These are phyloP conservation scores for Hyphodiscus sp. DNA, from an alignment of 2,329 filamentous ascomycete species.

Conservation along the genomic window DNA sequence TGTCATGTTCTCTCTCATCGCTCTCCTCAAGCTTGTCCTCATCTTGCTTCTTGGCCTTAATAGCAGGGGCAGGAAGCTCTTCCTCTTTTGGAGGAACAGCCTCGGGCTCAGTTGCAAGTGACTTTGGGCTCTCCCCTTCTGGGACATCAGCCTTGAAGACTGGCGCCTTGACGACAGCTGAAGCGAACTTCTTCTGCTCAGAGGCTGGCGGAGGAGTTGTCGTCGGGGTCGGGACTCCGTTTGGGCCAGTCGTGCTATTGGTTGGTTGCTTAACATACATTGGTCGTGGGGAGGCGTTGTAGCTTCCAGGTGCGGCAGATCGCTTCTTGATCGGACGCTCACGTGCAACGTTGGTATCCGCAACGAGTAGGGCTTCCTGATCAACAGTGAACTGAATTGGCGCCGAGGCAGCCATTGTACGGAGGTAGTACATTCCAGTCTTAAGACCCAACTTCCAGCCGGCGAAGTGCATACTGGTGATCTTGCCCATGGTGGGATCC, in stretches of 20 bases:
- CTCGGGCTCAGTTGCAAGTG: conserved; percentile 65
- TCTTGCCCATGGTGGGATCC: conserved; percentile 99
- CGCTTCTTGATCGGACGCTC: conserved; percentile 64
- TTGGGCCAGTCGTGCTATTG: conserved; percentile 34
- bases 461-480: conserved; percentile 98
- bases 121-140: conserved; percentile 74
- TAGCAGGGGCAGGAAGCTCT: conserved; percentile 53
- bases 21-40: conserved; percentile 68
- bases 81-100: conserved; percentile 54
- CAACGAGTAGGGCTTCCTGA: conserved; percentile 85
- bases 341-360: conserved; percentile 71
- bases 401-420: conserved; percentile 91
- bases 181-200: conserved; percentile 32
- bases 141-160: conserved; percentile 71
- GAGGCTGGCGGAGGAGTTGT: conserved; percentile 55
- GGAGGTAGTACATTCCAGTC: conserved; percentile 99
- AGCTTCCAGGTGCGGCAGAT: conserved; percentile 42
- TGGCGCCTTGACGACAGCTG: conserved; percentile 52
- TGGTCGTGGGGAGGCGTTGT: conserved; percentile 48
- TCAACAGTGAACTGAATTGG: conserved; percentile 99
- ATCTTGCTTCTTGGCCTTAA: conserved; percentile 52
- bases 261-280: conserved; percentile 55
- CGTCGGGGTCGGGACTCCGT: conserved; percentile 63
- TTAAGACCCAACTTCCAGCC: conserved; percentile 99
- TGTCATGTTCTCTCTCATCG: conserved; percentile 76